A percentile compares a stretch with the other conserved stretches of the same genome.
Evolutionary conservation across 192 early-diverging fungal species (phyloP).

Genomic region (Mortierella alpina): DNA sequence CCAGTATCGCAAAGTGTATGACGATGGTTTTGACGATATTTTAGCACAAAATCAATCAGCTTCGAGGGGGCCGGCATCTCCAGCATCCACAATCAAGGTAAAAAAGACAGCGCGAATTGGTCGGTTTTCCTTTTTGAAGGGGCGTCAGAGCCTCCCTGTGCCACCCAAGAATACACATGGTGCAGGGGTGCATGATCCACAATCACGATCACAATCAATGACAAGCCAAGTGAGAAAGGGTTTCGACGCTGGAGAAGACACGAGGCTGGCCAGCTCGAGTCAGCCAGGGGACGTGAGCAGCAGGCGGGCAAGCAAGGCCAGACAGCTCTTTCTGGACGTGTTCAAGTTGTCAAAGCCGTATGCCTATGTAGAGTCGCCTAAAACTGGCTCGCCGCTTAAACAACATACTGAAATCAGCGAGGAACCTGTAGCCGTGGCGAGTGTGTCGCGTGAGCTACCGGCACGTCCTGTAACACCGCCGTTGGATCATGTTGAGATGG

Average conservation of each 20-base stretch:
- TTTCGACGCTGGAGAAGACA: background rate
- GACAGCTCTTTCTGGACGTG: conserved; percentile 28
- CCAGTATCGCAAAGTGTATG: too few relatives aligned
- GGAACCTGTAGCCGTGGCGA: too few relatives aligned
- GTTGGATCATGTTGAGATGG: too few relatives aligned
- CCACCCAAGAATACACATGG: background rate
- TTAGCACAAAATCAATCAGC: too few relatives aligned
- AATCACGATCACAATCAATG: background rate
- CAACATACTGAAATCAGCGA: too few relatives aligned
- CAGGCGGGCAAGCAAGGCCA: conserved; percentile 28
- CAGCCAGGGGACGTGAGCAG: background rate
- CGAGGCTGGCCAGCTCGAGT: background rate
- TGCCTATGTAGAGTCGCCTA: background rate
- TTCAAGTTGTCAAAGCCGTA: conserved; percentile 23
- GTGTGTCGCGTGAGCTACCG: too few relatives aligned
- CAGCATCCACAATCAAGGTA: background rate
- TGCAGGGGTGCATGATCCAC: background rate
- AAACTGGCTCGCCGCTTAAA: too few relatives aligned
- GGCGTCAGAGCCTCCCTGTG: conserved; percentile 11
- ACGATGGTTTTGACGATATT: too few relatives aligned
- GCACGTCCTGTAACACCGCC: too few relatives aligned
- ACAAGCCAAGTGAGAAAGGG: background rate
- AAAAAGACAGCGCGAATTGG: conserved; percentile 18
- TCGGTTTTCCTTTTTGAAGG: conserved; percentile 5
- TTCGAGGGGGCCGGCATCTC: too few relatives aligned